Evolutionary conservation across 75 land plant species (phyloP).

Genomic region (Chamaecyparis obtusa): DNA sequence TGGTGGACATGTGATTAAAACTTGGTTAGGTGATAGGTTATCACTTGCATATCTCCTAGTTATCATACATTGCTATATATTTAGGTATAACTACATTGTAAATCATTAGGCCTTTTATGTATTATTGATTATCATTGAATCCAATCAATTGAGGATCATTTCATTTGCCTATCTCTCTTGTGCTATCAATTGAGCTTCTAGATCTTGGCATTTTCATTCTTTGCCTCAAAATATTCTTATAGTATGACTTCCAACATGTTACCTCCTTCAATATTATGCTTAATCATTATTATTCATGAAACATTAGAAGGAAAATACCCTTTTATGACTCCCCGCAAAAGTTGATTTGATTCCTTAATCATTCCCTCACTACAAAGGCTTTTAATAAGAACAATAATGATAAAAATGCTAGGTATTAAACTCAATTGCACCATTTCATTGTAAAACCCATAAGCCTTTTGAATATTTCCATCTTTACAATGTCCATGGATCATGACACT

Average conservation of each 20-base stretch:
- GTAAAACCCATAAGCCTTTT: slow-evolving; percentile 39
- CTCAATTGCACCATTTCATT: slow-evolving; percentile 48
- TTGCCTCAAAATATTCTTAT: too few relatives aligned
- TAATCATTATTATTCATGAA: slow-evolving; percentile 41
- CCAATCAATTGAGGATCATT: too few relatives aligned
- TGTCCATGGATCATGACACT: slow-evolving; percentile 70
- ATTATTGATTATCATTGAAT: too few relatives aligned
- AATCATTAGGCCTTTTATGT: too few relatives aligned
- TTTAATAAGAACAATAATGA: slow-evolving; percentile 40
- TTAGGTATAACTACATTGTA: too few relatives aligned
- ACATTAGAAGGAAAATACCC: slow-evolving; percentile 42
- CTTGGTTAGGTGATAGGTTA: too few relatives aligned
- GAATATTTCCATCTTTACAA: slow-evolving; percentile 49
- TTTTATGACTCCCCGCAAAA: slow-evolving; percentile 27
- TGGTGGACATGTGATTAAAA: too few relatives aligned
- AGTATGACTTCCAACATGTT: slow-evolving; percentile 58
- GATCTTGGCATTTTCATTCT: too few relatives aligned
- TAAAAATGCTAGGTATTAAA: slow-evolving; percentile 45
- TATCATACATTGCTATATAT: too few relatives aligned
- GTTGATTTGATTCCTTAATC: slow-evolving; percentile 35
- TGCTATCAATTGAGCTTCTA: too few relatives aligned
- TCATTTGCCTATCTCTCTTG: too few relatives aligned
- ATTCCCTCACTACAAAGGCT: slow-evolving; percentile 40
- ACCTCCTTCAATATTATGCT: slow-evolving; percentile 50
- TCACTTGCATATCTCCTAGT: too few relatives aligned